Base-by-base conservation (phyloP, 176 grass and related monocot genomes). In the Hyparrhenia diplandra region DNA sequence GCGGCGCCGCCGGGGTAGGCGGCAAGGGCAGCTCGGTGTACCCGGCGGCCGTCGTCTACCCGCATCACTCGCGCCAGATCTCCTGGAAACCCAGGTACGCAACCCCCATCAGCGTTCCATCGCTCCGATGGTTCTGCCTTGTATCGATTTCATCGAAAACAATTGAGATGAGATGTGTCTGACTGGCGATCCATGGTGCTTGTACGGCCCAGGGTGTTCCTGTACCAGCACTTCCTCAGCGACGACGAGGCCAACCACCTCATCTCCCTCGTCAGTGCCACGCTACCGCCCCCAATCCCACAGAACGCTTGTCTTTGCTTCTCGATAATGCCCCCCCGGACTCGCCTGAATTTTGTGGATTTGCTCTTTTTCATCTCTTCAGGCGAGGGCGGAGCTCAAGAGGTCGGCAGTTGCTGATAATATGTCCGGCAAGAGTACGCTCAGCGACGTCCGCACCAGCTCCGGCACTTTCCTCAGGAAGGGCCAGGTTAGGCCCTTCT, bases 181-280 rank as follows among this genome's bases (percentile, higher is more conserved):
- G 10, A 83, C 8, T 46, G 6, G 63, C 67, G 75, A 75, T 84
- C 28, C 61, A 14, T 80, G 63, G 39, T 34, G 64, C 71, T 24
- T 73, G 64, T 13, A 13, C 41, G 35, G 43, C 18, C 8, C 82
- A 92, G 95, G 83, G 93, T 80, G 25, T 95, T 91, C 75, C 76
- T 95, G 55, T 95, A 99, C 83, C 82, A 93, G 78, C 84, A 84
- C 55, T 99, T 95, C 76, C 87, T 99, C 72, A 93, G 73, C 51
- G 87, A 91, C 55, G 85, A 93, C 85, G 96, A 99, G 83, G 92
- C 88, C 69, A 92, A 99, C 77, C 96, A 99, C 78, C 81, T 99
- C 68, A 85, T 93, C 67, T 90, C 87, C 67, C 85, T 99, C 42
- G 96, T 95, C 84, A 81, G 86, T 88, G 30, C 64, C 42, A 37